Evolutionary conservation across 768 basidiomycete species (phyloP).

Genomic region (Russula emetica): DNA sequence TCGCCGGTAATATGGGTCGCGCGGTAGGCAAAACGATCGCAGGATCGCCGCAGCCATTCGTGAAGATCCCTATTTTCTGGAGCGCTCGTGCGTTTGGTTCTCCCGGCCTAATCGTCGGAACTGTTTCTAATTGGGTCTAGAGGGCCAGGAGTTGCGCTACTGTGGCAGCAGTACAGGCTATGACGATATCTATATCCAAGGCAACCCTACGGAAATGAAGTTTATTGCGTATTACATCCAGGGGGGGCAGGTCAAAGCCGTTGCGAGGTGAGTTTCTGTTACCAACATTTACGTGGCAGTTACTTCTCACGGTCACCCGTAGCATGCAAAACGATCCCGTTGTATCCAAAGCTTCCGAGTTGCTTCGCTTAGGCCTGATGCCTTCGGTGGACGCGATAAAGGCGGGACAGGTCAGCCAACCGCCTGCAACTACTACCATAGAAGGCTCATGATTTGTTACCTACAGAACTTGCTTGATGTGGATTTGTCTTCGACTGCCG

Average conservation of each 20-base stretch:
- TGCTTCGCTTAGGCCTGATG: slow-evolving; percentile 76
- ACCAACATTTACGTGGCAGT: not conserved
- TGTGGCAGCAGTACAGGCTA: slow-evolving; percentile 66
- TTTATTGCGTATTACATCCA: slow-evolving; percentile 80
- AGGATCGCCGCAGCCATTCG: slow-evolving; percentile 50
- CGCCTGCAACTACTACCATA: not conserved
- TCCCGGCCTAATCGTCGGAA: not conserved
- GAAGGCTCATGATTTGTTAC: not conserved
- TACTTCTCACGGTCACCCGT: slow-evolving; percentile 6
- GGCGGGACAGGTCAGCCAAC: slow-evolving; percentile 56
- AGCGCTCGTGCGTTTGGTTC: slow-evolving; percentile 59
- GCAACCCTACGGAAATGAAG: slow-evolving; percentile 74
- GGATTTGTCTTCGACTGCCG: slow-evolving; percentile 33
- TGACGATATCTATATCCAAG: slow-evolving; percentile 77
- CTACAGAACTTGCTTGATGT: slow-evolving; percentile 33
- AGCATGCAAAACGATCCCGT: slow-evolving; percentile 83
- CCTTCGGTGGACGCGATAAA: slow-evolving; percentile 69
- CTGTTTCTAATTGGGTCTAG: slow-evolving; percentile 34
- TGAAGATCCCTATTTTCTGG: slow-evolving; percentile 86
- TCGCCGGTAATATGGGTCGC: slow-evolving; percentile 83
- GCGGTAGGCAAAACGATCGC: slow-evolving; percentile 77
- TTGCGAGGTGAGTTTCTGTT: slow-evolving; percentile 47
- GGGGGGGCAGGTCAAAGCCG: slow-evolving; percentile 58
- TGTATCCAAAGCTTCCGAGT: slow-evolving; percentile 71
- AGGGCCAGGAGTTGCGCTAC: slow-evolving; percentile 85